These are phyloP conservation scores for Magnaporthiopsis rhizophila DNA, from an alignment of 2,329 filamentous ascomycete genomes.

Conservation along the genomic window DNA sequence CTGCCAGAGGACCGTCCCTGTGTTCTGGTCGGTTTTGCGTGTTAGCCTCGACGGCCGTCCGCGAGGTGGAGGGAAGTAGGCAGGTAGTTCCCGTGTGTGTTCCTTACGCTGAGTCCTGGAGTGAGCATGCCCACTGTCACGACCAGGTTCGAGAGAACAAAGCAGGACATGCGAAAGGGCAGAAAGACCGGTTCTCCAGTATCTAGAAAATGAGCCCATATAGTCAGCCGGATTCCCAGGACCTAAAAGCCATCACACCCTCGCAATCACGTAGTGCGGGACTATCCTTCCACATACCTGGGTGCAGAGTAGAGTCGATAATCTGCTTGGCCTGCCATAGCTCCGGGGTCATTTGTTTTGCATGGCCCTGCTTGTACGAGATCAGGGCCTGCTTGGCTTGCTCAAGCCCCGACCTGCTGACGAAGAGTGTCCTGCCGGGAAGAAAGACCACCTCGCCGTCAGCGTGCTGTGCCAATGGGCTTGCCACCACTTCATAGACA, in stretches of 20 bases:
- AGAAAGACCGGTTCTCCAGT: constrained; percentile 87
- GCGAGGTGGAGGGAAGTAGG: neutral
- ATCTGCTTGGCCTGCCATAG: constrained; percentile 96
- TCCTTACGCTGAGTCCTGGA: constrained; percentile 64
- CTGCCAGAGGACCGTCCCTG: constrained; percentile 88
- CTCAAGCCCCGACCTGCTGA: constrained; percentile 70
- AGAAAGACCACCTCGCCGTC: neutral
- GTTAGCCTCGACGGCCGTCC: neutral
- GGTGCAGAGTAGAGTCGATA: constrained; percentile 91
- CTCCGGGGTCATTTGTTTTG: constrained; percentile 75
- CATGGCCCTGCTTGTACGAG: constrained; percentile 78
- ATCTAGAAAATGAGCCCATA: constrained; percentile 44
- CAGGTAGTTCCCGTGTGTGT: neutral
- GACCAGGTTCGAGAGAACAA: constrained; percentile 85
- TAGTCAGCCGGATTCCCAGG: neutral
- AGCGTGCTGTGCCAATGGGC: neutral
- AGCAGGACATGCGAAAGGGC: constrained; percentile 96
- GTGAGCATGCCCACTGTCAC: constrained; percentile 97
- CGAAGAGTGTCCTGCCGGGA: constrained; percentile 70
- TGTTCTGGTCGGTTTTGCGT: constrained; percentile 41
- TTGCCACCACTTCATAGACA: neutral
- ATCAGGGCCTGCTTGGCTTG: constrained; percentile 75
- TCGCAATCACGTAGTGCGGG: neutral
- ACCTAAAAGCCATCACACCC: constrained; percentile 3
- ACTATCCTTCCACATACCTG: constrained; percentile 51